Percentiles rank a stretch among this genome's conserved stretches.
phyloP scores from a whole-genome alignment of 2,329 filamentous ascomycete species.

The Botrytis elliptica region DNA sequence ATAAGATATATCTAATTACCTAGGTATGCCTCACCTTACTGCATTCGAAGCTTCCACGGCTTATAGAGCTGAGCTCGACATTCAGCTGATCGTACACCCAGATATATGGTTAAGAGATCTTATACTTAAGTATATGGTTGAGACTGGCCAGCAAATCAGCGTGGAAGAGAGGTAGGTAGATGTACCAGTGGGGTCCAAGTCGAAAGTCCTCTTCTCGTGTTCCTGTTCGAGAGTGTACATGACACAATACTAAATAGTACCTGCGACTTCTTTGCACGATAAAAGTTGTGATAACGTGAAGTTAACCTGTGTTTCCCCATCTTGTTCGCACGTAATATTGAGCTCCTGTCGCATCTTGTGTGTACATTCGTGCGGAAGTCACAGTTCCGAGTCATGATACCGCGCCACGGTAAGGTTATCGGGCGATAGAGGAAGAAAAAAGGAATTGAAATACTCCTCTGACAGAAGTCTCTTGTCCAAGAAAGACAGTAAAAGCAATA shows the following conservation, averaged over 20 bases:
- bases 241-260: not conserved
- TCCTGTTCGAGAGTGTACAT: not conserved
- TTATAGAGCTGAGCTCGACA: not conserved
- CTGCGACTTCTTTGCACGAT: not conserved
- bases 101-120: not conserved
- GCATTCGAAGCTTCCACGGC: not conserved
- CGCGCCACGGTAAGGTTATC: not conserved
- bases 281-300: not conserved
- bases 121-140: not conserved
- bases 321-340: not conserved
- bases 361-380: conserved; percentile 2
- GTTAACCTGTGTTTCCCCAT: not conserved
- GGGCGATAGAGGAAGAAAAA: not conserved
- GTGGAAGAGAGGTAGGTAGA: not conserved
- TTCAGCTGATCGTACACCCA: not conserved
- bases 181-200: not conserved
- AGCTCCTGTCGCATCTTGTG: not conserved
- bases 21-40: not conserved
- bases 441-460: not conserved
- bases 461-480: not conserved
- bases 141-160: not conserved
- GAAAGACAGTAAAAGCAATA: not conserved
- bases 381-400: not conserved
- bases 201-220: not conserved
- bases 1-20: not conserved